A percentile compares a stretch with the other conserved stretches of the same genome.
These are phyloP conservation scores for Chimonanthus salicifolius DNA, from an alignment of 164 flowering plant species.

Conservation along the genomic window DNA sequence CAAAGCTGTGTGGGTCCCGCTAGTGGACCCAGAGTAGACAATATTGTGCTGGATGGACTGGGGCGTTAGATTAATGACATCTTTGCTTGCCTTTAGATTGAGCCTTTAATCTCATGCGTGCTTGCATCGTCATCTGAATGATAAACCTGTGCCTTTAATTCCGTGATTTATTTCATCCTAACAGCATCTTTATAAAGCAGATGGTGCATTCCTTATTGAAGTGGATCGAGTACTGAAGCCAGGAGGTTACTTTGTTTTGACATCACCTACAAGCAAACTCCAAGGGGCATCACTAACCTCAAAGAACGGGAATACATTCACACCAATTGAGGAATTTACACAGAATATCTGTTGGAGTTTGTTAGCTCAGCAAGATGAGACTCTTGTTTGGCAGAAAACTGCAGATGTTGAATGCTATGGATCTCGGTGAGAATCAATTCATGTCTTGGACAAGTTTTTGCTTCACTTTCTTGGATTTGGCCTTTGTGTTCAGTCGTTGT, in stretches of 20 bases:
- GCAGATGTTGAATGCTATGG: slow-evolving; percentile 58
- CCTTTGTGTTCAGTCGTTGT: background rate
- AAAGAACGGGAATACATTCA: slow-evolving; percentile 41
- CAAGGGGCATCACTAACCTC: slow-evolving; percentile 34
- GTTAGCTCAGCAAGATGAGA: slow-evolving; percentile 87
- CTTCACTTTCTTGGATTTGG: background rate
- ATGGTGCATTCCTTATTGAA: slow-evolving; percentile 79
- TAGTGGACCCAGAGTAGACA: too few relatives aligned
- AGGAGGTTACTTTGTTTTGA: slow-evolving; percentile 95
- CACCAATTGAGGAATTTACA: slow-evolving; percentile 57
- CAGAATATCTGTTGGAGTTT: slow-evolving; percentile 82
- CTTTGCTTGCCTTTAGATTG: too few relatives aligned
- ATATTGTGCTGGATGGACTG: too few relatives aligned
- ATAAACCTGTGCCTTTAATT: background rate
- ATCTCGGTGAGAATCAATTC: slow-evolving; percentile 51
- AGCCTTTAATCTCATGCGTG: background rate
- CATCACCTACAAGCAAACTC: slow-evolving; percentile 49
- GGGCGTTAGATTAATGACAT: too few relatives aligned
- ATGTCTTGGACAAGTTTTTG: background rate
- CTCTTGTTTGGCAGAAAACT: slow-evolving; percentile 95
- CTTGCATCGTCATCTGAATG: background rate
- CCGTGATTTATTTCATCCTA: slow-evolving; percentile 2
- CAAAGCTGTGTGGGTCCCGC: too few relatives aligned
- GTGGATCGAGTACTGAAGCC: slow-evolving; percentile 86
- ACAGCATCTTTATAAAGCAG: slow-evolving; percentile 37